phyloP scores from a whole-genome alignment of 257 asterid species.

The Eucommia ulmoides region DNA sequence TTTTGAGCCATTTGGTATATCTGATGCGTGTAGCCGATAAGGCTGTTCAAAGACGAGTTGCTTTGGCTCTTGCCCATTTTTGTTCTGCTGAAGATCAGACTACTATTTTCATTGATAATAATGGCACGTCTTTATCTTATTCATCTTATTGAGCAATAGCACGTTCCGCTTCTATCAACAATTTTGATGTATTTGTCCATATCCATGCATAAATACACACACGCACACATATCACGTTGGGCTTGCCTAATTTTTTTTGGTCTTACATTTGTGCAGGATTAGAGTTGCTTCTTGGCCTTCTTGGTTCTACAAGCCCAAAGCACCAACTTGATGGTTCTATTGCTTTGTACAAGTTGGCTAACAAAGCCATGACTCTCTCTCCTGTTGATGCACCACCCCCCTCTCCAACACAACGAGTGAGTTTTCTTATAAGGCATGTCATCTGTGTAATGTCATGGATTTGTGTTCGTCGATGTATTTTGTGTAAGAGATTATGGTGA shows the following conservation, averaged over 20 bases:
- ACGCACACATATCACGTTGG: too few relatives aligned
- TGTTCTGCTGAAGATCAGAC: background rate
- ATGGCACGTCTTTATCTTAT: background rate
- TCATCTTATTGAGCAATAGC: too few relatives aligned
- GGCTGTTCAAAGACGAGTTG: slow-evolving; percentile 1
- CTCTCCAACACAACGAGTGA: slow-evolving; percentile 87
- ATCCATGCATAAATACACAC: too few relatives aligned
- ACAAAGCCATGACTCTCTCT: slow-evolving; percentile 72
- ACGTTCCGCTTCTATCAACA: too few relatives aligned
- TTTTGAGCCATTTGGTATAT: background rate
- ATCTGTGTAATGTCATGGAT: too few relatives aligned
- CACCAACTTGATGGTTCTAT: slow-evolving; percentile 66
- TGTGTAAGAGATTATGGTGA: too few relatives aligned
- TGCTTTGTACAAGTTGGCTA: slow-evolving; percentile 75
- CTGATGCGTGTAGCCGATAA: background rate
- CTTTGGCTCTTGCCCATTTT: background rate
- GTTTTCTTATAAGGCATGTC: too few relatives aligned
- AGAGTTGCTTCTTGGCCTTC: slow-evolving; percentile 70
- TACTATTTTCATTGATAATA: background rate
- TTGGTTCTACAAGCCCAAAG: slow-evolving; percentile 48
- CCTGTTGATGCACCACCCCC: slow-evolving; percentile 96
- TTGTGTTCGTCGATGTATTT: too few relatives aligned
- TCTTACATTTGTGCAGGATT: slow-evolving; percentile 45
- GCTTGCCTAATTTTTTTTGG: too few relatives aligned
- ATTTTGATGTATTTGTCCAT: too few relatives aligned